Conservation (phyloP, 1,139 yeast genomes). For the Pichia kudriavzevii region DNA sequence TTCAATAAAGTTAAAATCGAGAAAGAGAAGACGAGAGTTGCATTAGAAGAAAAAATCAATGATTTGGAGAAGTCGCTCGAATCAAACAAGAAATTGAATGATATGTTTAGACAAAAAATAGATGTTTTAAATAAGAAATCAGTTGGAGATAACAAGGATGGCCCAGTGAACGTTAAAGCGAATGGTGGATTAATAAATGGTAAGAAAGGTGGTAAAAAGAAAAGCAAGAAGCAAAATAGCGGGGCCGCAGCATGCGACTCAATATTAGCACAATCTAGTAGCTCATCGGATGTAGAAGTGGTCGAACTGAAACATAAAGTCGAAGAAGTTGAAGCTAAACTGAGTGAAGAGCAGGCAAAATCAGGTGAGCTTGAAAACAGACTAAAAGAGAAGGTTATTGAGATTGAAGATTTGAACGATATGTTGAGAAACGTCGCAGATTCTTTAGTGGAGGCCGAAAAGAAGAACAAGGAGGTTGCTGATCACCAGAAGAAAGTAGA, state of each 20-base stretch:
- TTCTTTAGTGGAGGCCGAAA: slow-evolving; percentile 51
- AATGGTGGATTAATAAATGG: too few relatives aligned
- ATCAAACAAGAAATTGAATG: slow-evolving; percentile 19
- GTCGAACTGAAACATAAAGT: slow-evolving; percentile 23
- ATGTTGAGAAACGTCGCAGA: slow-evolving; percentile 69
- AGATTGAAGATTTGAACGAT: slow-evolving; percentile 55
- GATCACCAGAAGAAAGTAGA: slow-evolving; percentile 17
- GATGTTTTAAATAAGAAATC: too few relatives aligned
- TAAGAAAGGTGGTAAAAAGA: slow-evolving; percentile 9
- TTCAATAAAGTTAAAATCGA: not conserved
- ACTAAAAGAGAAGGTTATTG: slow-evolving; percentile 35
- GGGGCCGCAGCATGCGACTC: slow-evolving; percentile 1
- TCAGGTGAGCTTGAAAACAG: slow-evolving; percentile 8
- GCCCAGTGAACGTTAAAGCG: too few relatives aligned
- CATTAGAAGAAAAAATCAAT: slow-evolving; percentile 6
- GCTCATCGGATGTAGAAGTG: slow-evolving; percentile 13
- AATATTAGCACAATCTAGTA: not conserved
- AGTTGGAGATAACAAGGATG: too few relatives aligned
- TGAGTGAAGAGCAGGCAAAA: slow-evolving; percentile 19
- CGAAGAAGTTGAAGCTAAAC: slow-evolving; percentile 10
- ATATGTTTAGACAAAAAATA: slow-evolving; percentile 23
- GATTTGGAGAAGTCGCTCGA: slow-evolving; percentile 18
- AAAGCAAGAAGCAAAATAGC: slow-evolving; percentile 10
- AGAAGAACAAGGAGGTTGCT: slow-evolving; percentile 14
- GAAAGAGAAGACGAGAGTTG: not conserved